phyloP scores from a whole-genome alignment of 805 yeast species.

The Candida suzukii region DNA sequence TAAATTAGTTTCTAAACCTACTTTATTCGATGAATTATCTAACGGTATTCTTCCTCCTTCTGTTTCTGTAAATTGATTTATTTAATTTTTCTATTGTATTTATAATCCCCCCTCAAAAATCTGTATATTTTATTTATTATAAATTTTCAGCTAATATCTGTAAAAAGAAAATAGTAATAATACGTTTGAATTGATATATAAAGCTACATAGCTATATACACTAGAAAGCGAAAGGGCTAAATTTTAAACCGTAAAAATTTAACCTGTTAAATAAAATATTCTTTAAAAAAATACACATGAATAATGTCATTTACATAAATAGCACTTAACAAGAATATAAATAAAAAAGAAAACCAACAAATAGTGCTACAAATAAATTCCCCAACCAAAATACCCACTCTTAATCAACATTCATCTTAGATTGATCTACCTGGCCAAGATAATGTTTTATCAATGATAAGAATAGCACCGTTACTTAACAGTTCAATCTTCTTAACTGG shows the following conservation, averaged over 20 bases:
- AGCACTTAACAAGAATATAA: not conserved
- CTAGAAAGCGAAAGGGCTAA: too few species aligned
- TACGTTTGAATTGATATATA: too few species aligned
- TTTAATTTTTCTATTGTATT: not conserved
- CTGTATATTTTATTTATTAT: too few species aligned
- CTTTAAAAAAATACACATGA: too few species aligned
- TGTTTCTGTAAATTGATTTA: not conserved
- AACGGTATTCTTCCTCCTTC: not conserved
- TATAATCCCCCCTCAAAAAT: not conserved
- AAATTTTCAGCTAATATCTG: too few species aligned
- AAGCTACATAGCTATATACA: too few species aligned
- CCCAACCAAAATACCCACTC: too few species aligned
- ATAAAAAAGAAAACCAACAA: conserved; percentile 1
- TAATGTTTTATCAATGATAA: conserved; percentile 30
- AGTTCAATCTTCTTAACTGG: conserved; percentile 27
- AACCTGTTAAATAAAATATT: too few species aligned
- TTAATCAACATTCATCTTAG: not conserved
- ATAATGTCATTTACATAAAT: too few species aligned
- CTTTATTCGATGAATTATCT: conserved; percentile 42
- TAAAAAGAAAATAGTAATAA: too few species aligned
- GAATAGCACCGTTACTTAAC: conserved; percentile 39
- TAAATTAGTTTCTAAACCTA: conserved; percentile 28
- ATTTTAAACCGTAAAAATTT: too few species aligned
- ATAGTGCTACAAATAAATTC: not conserved
- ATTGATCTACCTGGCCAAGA: conserved; percentile 26